Evolutionary conservation across 768 basidiomycete species (phyloP).

Genomic region (Calocera cornea): DNA sequence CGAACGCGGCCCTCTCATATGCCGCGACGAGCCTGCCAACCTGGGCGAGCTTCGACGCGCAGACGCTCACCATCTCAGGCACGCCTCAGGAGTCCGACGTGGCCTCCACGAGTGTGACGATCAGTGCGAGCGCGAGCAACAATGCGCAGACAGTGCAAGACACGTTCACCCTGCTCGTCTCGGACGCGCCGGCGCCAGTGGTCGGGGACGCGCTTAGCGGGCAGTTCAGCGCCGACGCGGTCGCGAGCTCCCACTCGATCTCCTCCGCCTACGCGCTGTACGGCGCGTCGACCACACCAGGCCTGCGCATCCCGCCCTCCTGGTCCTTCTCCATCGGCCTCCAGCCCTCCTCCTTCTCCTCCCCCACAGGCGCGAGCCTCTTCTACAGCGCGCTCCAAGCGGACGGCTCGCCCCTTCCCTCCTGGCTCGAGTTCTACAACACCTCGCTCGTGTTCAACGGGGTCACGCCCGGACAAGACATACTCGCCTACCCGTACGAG

Average conservation of each 20-base stretch:
- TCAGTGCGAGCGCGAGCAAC: constrained; percentile 45
- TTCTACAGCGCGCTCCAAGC: constrained; percentile 51
- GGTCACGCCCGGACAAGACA: constrained; percentile 42
- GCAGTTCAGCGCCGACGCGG: constrained; percentile 50
- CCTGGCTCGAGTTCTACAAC: constrained; percentile 62
- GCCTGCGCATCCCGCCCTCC: constrained; percentile 54
- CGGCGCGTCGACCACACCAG: constrained; percentile 31
- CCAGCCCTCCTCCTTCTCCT: constrained; percentile 44
- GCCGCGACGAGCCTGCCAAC: constrained; percentile 44
- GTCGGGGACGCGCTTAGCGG: constrained; percentile 39
- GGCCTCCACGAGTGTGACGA: constrained; percentile 44
- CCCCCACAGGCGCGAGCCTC: constrained; percentile 24
- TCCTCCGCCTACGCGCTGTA: constrained; percentile 22
- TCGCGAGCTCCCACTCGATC: constrained; percentile 41
- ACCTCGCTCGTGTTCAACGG: constrained; percentile 63
- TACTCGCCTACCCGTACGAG: constrained; percentile 28
- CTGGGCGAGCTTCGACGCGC: constrained; percentile 66
- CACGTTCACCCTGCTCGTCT: constrained; percentile 24
- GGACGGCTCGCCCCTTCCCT: constrained; percentile 57
- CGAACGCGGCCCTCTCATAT: constrained; percentile 31
- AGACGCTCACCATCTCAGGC: constrained; percentile 49
- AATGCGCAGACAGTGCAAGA: constrained; percentile 38
- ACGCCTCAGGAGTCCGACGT: constrained; percentile 50
- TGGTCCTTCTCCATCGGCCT: constrained; percentile 93
- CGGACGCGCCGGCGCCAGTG: constrained; percentile 33